Percentiles rank a stretch among this genome's conserved stretches.
Evolutionary conservation across 345 rosid genomes (phyloP).

Genomic region (Gossypium ekmanianum): DNA sequence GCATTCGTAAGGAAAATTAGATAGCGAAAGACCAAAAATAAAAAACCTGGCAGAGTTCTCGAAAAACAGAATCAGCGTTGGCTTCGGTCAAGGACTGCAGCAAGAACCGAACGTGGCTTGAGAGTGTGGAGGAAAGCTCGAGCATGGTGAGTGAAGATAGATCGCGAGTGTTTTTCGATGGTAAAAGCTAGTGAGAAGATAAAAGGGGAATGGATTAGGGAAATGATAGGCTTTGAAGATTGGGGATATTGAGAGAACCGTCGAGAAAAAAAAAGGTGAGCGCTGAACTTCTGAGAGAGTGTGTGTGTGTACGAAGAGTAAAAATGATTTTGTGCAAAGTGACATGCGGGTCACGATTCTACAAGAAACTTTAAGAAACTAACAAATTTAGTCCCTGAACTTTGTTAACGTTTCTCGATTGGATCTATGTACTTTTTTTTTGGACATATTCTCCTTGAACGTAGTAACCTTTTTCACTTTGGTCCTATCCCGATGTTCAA

Average conservation of each 20-base stretch:
- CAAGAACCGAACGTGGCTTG: slow-evolving; percentile 66
- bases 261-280: not conserved
- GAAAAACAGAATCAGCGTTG: slow-evolving; percentile 49
- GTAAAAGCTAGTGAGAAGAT: not conserved
- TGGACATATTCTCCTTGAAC: too few relatives aligned
- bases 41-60: slow-evolving; percentile 60
- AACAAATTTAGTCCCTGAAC: too few relatives aligned
- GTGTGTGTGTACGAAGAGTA: not conserved
- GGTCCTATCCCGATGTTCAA: too few relatives aligned
- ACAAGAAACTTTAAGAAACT: too few relatives aligned
- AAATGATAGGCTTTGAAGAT: too few relatives aligned
- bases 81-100: slow-evolving; percentile 53
- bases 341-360: not conserved
- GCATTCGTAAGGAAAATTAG: not conserved
- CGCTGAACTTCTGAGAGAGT: not conserved
- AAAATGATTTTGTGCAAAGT: not conserved
- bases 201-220: not conserved
- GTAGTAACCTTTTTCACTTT: too few relatives aligned
- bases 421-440: too few relatives aligned
- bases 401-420: too few relatives aligned
- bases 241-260: not conserved
- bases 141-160: slow-evolving; percentile 39
- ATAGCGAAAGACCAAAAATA: slow-evolving; percentile 15
- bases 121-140: slow-evolving; percentile 40
- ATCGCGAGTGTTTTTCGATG: slow-evolving; percentile 25